Conservation (phyloP, 2,329 filamentous ascomycete genomes). For the Colletotrichum sp. region DNA sequence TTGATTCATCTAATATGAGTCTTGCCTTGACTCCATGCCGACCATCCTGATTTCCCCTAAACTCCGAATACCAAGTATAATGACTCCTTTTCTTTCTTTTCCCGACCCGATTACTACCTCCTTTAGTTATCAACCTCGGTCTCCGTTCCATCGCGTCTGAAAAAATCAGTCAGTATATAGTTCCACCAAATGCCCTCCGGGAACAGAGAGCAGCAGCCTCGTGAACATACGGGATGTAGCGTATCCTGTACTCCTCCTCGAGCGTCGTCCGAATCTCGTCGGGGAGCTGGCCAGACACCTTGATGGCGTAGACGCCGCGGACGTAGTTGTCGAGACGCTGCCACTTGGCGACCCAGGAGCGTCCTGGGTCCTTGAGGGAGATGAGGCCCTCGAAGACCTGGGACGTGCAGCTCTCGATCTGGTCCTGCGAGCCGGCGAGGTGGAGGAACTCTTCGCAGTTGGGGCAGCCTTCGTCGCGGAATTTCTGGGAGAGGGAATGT, state of each 20-base stretch:
- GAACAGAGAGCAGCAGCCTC: not conserved
- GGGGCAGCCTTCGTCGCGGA: slow-evolving; percentile 86
- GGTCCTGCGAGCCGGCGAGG: slow-evolving; percentile 78
- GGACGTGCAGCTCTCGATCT: slow-evolving; percentile 91
- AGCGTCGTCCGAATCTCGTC: slow-evolving; percentile 67
- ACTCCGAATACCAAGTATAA: slow-evolving; percentile 32
- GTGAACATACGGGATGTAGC: slow-evolving; percentile 66
- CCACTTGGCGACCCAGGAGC: slow-evolving; percentile 96
- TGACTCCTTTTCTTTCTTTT: not conserved
- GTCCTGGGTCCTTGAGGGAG: slow-evolving; percentile 79
- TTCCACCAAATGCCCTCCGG: not conserved
- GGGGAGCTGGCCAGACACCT: slow-evolving; percentile 83
- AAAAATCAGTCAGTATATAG: slow-evolving; percentile 3
- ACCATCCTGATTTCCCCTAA: slow-evolving; percentile 19
- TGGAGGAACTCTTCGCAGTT: slow-evolving; percentile 96
- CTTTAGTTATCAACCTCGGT: slow-evolving; percentile 49
- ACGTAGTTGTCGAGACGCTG: slow-evolving; percentile 90
- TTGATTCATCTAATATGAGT: slow-evolving; percentile 3
- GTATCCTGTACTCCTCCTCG: slow-evolving; percentile 67
- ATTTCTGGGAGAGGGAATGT: slow-evolving; percentile 62
- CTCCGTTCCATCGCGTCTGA: slow-evolving; percentile 61
- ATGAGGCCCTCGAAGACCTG: slow-evolving; percentile 95
- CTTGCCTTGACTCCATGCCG: slow-evolving; percentile 11
- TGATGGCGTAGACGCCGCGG: slow-evolving; percentile 89
- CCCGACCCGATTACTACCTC: not conserved